Evolutionary conservation across 2,329 filamentous ascomycete species (phyloP).

Genomic region (Trichoderma aggressivum): DNA sequence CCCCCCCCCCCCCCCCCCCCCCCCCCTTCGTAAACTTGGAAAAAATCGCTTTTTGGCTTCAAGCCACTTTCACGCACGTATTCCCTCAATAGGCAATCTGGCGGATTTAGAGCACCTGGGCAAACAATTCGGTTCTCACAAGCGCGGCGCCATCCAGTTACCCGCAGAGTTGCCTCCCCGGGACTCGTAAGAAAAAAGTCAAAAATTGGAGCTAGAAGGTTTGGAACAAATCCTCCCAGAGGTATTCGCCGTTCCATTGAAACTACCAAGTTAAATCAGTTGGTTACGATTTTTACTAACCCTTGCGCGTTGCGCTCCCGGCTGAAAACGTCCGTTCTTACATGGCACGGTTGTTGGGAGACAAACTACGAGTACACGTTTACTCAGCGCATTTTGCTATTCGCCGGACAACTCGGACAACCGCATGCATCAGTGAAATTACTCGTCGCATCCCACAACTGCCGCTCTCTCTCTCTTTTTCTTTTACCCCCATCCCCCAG

Average conservation of each 20-base stretch:
- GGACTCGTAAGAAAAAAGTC: background rate
- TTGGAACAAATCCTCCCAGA: background rate
- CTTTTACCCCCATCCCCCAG: background rate
- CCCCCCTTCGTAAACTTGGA: background rate
- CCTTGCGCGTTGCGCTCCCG: too few species aligned
- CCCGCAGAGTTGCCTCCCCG: background rate
- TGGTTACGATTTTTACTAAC: background rate
- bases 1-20: too few species aligned
- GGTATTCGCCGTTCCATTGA: background rate
- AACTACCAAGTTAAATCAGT: background rate
- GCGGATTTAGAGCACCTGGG: background rate
- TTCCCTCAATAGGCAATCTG: constrained; percentile 1
- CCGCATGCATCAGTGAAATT: background rate
- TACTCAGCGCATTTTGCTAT: background rate
- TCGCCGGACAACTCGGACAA: background rate
- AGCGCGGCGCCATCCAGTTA: background rate
- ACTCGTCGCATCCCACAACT: background rate
- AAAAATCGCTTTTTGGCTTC: background rate
- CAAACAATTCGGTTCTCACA: background rate
- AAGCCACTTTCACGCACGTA: background rate
- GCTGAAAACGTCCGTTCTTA: background rate
- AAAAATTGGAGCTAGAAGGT: background rate
- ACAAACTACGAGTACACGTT: background rate
- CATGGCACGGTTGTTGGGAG: background rate
- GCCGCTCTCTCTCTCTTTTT: background rate